Base-by-base conservation (phyloP, 2,329 filamentous ascomycete genomes). In the Neoarthrinium moseri region DNA sequence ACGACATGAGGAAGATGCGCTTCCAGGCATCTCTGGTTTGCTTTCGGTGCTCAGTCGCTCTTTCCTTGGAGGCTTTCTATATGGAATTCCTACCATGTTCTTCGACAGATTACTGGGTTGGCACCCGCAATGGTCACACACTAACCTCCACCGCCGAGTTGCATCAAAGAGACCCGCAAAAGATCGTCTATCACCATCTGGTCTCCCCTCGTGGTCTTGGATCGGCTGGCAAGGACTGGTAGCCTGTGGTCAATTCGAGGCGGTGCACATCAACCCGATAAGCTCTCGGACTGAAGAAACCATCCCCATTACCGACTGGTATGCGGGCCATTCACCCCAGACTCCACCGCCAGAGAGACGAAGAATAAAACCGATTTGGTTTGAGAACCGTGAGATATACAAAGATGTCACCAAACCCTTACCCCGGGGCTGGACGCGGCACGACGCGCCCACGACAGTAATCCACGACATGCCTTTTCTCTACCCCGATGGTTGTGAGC, bases 151-250 rank as follows among this genome's bases (percentile, higher is more conserved):
- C 3, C 11, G 11, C 21, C 35, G 11, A 6, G 21, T 6, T 22
- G 2, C 8, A 10, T 10, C 15, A 15, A 10, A 15, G 6, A 6
- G 11, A 8, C 2, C 23, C 5, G n/a, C 24, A 12, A 26, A 20
- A 17, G 22, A 37, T 15, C 30, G 36, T 11, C 22, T 44, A 4
- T 8, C 17, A 6, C 22, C 11, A 20, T 37, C 42, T 10, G 11
- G 17, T 3, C 10, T 44, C 4, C 42, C 42, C 6, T 44, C 42
- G 13, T 44, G 42, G 42, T 44, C 42, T 4, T 44, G 42, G 42
- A 10, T 44, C 24, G 33, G 42, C 12, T 44, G 42, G 42, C 24
- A 44, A n/a, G 6, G 11, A 6, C 15, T 10, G n/a, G 6, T 5
- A 8, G 6, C 24, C 36, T 6, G 12, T 6, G 36, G 24, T n/a